Base-by-base conservation (phyloP, 768 basidiomycete species). In the Gymnopilus dilepis region DNA sequence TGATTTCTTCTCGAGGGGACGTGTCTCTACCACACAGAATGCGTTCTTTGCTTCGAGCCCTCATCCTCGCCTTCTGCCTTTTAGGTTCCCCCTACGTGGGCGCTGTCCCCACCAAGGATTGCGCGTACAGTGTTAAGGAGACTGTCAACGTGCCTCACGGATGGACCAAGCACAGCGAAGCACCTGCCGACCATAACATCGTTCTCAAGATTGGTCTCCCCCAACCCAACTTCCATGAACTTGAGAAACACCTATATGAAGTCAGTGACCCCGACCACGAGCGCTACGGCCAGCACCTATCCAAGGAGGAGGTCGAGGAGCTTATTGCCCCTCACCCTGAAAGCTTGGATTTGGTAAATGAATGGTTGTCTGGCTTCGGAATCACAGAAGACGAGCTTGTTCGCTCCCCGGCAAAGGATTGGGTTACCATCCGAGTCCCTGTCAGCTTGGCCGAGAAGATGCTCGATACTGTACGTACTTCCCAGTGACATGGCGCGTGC, bases 251-350 rank as follows among this genome's bases (percentile, higher is more conserved):
- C 62, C 76, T 88, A 2, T 83, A 77, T 65, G 81, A 87, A 69
- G 77, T 86, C 41, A 86, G 84, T 67, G 78, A 88, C 60, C 86
- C 86, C 0, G 72, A 68, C 48, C 84, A 87, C 58, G 66, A 73
- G 33, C 80, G 82, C 64, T 86, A 75, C 56, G 86, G 85, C 0
- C 76, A 78, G 15, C 79, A 86, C 64, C 73, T 91, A 50, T 82
- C 88, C 38, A 89, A 89, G 74, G 83, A 81, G 57, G 84, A 91
- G 63, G 87, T 88, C 3, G 87, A 90, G 24, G 79, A 69, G 3
- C 76, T 91, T 48, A 81, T 89, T 58, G 80, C 83, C 5, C 90
- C 90, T 4, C 80, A 85, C 62, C 77, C 77, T 0, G 80, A 83
- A 62, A 84, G 84, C 34, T 51, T 88, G n/a, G 73, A 80, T 30